Conservation (phyloP, 2,329 filamentous ascomycete species). For the Trichophyton equinum region DNA sequence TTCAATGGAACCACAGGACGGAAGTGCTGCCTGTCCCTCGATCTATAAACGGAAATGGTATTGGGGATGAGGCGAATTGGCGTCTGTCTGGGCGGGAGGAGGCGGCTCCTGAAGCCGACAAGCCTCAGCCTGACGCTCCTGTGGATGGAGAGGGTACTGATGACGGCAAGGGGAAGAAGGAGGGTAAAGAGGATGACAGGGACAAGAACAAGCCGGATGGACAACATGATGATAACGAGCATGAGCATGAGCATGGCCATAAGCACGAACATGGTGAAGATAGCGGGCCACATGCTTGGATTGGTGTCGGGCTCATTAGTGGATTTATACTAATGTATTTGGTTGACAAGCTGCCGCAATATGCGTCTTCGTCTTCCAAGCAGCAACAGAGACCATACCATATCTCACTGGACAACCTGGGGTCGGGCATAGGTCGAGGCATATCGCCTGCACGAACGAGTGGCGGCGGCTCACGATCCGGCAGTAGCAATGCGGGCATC, state of each 20-base stretch:
- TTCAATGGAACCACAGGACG: slow-evolving; percentile 9
- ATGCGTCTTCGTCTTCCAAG: slow-evolving; percentile 54
- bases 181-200: slow-evolving; percentile 21
- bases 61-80: background rate
- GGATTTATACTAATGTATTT: slow-evolving; percentile 97
- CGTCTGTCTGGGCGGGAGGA: background rate
- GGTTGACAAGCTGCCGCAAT: slow-evolving; percentile 71
- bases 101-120: background rate
- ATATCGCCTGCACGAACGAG: slow-evolving; percentile 27
- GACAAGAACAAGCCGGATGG: slow-evolving; percentile 22
- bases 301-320: slow-evolving; percentile 72
- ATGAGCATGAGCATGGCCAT: slow-evolving; percentile 20
- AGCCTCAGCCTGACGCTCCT: background rate
- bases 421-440: slow-evolving; percentile 39
- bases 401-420: slow-evolving; percentile 76
- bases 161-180: background rate
- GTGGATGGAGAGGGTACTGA: background rate
- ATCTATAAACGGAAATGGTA: background rate
- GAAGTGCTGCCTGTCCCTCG: background rate
- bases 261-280: slow-evolving; percentile 27
- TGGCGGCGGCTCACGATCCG: slow-evolving; percentile 18
- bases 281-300: slow-evolving; percentile 55
- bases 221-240: background rate
- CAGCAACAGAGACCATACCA: slow-evolving; percentile 59
- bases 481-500: slow-evolving; percentile 39